Evolutionary conservation across 495 filamentous ascomycete species (phyloP), one percentile per base, ranked within the genome.

Genomic region (Filosporella fistucella): DNA sequence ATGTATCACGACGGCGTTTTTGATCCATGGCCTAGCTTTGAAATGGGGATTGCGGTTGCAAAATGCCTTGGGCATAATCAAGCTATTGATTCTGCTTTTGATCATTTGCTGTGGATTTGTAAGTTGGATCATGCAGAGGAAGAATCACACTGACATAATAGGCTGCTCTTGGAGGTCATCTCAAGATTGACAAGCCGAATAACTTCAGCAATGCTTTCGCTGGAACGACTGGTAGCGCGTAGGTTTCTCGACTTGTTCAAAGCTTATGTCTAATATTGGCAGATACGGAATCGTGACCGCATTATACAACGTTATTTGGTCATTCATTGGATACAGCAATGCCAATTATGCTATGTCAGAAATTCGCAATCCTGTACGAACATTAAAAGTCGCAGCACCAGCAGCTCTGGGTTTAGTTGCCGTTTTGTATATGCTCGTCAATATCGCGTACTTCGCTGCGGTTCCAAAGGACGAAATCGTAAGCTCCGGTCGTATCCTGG

Each of bases 21-120:
- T 76, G 5, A 67, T 88, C 37, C 82, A 88, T 48, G 63, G 78
- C 1, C 63, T 70, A 14, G 68, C 80, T 1, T 67, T 82, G 22
- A 86, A 85, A 62, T 85, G 81, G 76, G 84, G 84, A 12, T 69
- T 88, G 46, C 72, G 77, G 9, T 68, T 88, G 1, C 74, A 80
- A 35, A 87, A 86, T 60, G 42, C 80, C 2, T 71, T 89, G 4
- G 85, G 81, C 13, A 55, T 77, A 18, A 72, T 87, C 66, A 89
- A 89, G 54, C 72, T 88, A 21, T 57, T 78, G 22, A 74, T 88
- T 47, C 73, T 88, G 20, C 29, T 84, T 12, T 74, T 86, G 57
- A 84, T 88, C 49, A 70, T 85, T 22, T 74, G 83, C 28, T 67
- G 72, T 22, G 82, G 83, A 1, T 85, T 82, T 49, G 53, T 54